These are phyloP conservation scores for Picochlorum sp. DNA, from an alignment of 139 green algal genomes.

Conservation along the genomic window DNA sequence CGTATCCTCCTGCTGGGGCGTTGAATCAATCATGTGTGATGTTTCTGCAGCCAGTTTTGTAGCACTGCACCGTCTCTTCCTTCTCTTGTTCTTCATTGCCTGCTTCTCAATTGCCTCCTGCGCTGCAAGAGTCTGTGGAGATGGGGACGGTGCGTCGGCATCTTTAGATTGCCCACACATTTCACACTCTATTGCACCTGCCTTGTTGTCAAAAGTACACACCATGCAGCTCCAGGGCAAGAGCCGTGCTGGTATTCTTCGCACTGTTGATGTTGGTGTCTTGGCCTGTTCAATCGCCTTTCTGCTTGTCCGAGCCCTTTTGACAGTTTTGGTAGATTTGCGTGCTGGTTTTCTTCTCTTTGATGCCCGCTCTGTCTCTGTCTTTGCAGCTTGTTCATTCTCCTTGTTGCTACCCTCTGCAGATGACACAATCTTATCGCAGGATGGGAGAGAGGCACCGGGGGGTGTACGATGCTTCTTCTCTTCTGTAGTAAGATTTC, in stretches of 20 bases:
- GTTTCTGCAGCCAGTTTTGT: too few relatives aligned
- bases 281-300: background rate
- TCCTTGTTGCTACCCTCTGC: too few relatives aligned
- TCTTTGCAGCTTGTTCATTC: too few relatives aligned
- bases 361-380: too few relatives aligned
- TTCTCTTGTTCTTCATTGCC: background rate
- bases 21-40: too few relatives aligned
- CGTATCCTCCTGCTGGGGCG: too few relatives aligned
- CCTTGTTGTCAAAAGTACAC: conserved; percentile 40
- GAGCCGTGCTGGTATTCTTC: conserved; percentile 27
- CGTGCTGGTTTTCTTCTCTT: background rate
- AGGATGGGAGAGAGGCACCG: background rate
- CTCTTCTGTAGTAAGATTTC: background rate
- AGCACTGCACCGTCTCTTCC: background rate
- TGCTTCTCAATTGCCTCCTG: background rate
- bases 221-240: conserved; percentile 28
- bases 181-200: conserved; percentile 10
- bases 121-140: background rate
- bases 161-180: conserved; percentile 15
- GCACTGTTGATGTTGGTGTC: background rate
- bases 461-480: background rate
- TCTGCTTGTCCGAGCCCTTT: background rate
- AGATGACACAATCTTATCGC: background rate
- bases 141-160: background rate
- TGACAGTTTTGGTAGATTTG: background rate